A percentile compares a stretch with the other conserved stretches of the same genome.
Conservation (phyloP, 2,329 filamentous ascomycete genomes). For the Botrytis aclada region DNA sequence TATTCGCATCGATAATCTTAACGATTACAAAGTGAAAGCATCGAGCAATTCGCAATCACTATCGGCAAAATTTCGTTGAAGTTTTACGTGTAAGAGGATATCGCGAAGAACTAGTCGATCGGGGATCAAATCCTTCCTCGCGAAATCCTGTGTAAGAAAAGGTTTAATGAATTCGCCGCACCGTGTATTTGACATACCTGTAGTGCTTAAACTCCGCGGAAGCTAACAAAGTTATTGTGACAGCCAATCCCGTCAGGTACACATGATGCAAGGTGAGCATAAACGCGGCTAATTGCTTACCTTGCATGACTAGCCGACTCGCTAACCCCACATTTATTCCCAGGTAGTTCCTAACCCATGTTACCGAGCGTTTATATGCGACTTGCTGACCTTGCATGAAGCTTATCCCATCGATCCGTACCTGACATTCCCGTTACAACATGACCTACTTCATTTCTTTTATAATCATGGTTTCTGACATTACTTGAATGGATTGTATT, state of each 20-base stretch:
- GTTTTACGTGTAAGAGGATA: neutral
- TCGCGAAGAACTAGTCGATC: neutral
- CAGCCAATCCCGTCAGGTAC: neutral
- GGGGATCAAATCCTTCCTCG: neutral
- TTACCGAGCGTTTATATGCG: neutral
- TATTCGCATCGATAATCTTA: neutral
- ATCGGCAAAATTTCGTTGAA: too few species aligned
- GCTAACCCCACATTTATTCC: neutral
- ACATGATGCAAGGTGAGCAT: constrained; percentile 1
- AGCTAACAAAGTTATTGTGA: neutral
- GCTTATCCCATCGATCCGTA: neutral
- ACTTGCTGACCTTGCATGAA: neutral
- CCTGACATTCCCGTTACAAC: neutral
- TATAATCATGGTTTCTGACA: too few species aligned
- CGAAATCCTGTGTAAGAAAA: neutral
- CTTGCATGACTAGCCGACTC: neutral
- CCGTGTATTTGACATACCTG: neutral
- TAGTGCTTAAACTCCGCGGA: neutral
- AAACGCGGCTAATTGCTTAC: neutral
- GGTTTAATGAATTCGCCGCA: neutral
- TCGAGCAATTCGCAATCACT: neutral
- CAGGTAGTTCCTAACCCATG: neutral
- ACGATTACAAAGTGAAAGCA: neutral
- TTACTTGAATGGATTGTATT: too few species aligned
- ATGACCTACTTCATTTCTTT: neutral